These are phyloP conservation scores for Neurospora sp. DNA, from an alignment of 495 filamentous ascomycete species.

Conservation along the genomic window DNA sequence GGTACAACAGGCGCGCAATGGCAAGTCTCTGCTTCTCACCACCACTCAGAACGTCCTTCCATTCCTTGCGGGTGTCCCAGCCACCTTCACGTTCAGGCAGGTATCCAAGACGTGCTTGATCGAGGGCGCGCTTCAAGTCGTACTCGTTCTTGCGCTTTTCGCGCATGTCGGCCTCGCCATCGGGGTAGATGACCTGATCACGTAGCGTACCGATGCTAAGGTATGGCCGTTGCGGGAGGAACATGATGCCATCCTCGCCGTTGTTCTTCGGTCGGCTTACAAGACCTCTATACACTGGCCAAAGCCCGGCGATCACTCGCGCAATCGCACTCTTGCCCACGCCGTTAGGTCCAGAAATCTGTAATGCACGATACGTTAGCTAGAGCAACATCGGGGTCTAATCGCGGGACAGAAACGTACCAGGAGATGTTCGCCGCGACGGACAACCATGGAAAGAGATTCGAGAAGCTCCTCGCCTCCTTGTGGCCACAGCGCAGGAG, in stretches of 20 bases:
- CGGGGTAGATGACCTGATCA: slow-evolving; percentile 97
- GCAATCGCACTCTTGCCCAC: slow-evolving; percentile 88
- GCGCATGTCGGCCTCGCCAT: slow-evolving; percentile 88
- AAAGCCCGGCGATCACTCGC: slow-evolving; percentile 83
- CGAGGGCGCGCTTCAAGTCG: slow-evolving; percentile 63
- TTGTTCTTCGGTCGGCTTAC: slow-evolving; percentile 72
- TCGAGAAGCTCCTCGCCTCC: slow-evolving; percentile 89
- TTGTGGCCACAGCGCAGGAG: slow-evolving; percentile 69
- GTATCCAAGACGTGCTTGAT: slow-evolving; percentile 78
- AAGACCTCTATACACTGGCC: slow-evolving; percentile 88
- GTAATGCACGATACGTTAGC: background rate
- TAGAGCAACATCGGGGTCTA: background rate
- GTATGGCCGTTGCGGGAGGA: slow-evolving; percentile 91
- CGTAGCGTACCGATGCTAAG: slow-evolving; percentile 88
- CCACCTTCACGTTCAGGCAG: slow-evolving; percentile 86
- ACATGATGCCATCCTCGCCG: slow-evolving; percentile 92
- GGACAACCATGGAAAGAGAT: slow-evolving; percentile 75
- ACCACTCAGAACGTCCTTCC: slow-evolving; percentile 94
- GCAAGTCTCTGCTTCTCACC: slow-evolving; percentile 98
- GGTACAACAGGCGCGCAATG: slow-evolving; percentile 83
- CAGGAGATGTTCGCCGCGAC: slow-evolving; percentile 81
- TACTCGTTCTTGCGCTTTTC: slow-evolving; percentile 64
- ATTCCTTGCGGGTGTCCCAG: slow-evolving; percentile 94
- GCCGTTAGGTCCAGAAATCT: slow-evolving; percentile 89
- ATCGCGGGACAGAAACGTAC: slow-evolving; percentile 12